A percentile compares a stretch with the other conserved stretches of the same genome.
Conservation (phyloP, 768 basidiomycete genomes). For the Boletus bicolor region DNA sequence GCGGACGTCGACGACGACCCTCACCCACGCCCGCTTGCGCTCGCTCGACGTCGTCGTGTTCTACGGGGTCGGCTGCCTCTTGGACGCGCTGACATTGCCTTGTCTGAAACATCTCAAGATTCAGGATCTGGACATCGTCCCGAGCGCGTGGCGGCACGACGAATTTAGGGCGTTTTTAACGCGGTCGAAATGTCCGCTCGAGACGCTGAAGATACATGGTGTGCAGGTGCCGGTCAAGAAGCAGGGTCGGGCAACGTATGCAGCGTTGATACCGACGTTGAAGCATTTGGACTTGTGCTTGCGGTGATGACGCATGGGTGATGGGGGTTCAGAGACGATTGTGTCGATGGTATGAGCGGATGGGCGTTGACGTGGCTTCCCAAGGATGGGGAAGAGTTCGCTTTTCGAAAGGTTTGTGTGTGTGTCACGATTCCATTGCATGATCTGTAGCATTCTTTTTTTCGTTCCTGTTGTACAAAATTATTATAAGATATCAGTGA, state of each 20-base stretch:
- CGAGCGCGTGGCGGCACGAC: constrained; percentile 11
- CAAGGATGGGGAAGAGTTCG: too few species aligned
- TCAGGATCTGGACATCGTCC: constrained; percentile 16
- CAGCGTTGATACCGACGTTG: constrained; percentile 18
- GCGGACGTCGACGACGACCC: neutral
- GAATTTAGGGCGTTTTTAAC: constrained; percentile 17
- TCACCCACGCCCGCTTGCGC: constrained; percentile 15
- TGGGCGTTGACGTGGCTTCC: too few species aligned
- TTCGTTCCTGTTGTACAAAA: too few species aligned
- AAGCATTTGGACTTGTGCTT: constrained; percentile 14
- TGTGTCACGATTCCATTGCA: too few species aligned
- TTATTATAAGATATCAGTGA: too few species aligned
- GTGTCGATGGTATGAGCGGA: too few species aligned
- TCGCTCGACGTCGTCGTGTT: constrained; percentile 9
- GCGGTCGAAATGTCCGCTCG: constrained; percentile 22
- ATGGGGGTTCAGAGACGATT: neutral
- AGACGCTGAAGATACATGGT: constrained; percentile 14
- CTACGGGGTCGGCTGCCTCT: constrained; percentile 1
- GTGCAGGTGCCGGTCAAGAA: constrained; percentile 12
- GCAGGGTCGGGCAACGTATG: constrained; percentile 12
- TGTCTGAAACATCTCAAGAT: constrained; percentile 8
- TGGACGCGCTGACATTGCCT: constrained; percentile 17
- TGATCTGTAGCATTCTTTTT: too few species aligned
- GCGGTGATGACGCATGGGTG: constrained; percentile 7
- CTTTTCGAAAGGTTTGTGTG: too few species aligned